These are phyloP conservation scores for Ramularia collo-cygni DNA, from an alignment of 2,329 filamentous ascomycete species.

Conservation along the genomic window DNA sequence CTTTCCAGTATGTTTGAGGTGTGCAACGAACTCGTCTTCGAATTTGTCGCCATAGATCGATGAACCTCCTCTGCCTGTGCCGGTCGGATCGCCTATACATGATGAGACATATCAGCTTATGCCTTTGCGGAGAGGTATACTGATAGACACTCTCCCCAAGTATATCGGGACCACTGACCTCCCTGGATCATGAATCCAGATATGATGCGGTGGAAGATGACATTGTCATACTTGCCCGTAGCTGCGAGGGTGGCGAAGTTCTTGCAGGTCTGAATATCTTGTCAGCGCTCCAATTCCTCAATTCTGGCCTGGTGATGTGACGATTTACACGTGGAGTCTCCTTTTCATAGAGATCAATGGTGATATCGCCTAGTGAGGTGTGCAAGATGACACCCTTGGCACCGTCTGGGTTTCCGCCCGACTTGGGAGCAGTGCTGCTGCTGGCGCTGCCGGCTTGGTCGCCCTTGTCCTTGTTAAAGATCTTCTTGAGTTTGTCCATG, in stretches of 20 bases:
- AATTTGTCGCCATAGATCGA: conserved; percentile 84
- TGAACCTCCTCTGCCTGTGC: conserved; percentile 54
- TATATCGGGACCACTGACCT: conserved; percentile 37
- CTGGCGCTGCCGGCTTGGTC: neutral
- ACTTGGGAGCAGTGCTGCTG: conserved; percentile 3
- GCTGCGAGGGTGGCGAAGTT: conserved; percentile 31
- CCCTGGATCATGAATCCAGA: conserved; percentile 93
- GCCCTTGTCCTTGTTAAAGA: conserved; percentile 14
- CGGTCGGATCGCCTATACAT: conserved; percentile 29
- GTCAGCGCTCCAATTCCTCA: neutral
- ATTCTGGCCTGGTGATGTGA: neutral
- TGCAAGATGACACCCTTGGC: conserved; percentile 26
- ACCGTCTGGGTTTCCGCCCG: conserved; percentile 5
- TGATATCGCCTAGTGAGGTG: conserved; percentile 31
- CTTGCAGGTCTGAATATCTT: conserved; percentile 25
- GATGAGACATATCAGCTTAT: conserved; percentile 5
- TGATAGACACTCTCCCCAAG: neutral
- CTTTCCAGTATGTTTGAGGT: conserved; percentile 66
- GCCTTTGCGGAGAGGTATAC: neutral
- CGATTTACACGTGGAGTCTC: conserved; percentile 27
- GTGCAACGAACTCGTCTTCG: conserved; percentile 79
- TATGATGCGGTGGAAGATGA: conserved; percentile 47
- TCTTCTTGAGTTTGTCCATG: conserved; percentile 21
- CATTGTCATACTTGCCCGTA: conserved; percentile 30
- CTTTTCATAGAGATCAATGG: conserved; percentile 26